A percentile compares a stretch with the other conserved stretches of the same genome.
phyloP scores from a whole-genome alignment of 2,329 filamentous ascomycete genomes.

The Atkinsonella hypoxylon region DNA sequence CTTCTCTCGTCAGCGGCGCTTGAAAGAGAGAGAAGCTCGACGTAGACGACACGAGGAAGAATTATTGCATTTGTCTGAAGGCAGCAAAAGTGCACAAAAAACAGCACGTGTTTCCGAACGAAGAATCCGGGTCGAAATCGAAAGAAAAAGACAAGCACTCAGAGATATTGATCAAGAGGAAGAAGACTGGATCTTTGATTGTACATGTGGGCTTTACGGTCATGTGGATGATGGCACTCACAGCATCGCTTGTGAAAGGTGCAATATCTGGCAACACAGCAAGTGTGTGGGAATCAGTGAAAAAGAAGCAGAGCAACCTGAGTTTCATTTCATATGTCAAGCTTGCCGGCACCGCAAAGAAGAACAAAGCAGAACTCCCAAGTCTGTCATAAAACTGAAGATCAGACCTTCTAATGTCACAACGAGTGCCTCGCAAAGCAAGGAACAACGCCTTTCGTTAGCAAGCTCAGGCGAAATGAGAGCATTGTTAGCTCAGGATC shows the following conservation, averaged over 20 bases:
- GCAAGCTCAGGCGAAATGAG: too few relatives aligned
- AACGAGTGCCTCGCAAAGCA: conserved; percentile 4
- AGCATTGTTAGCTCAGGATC: not conserved
- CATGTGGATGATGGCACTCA: conserved; percentile 91
- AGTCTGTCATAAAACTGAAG: conserved; percentile 42
- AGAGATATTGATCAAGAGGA: conserved; percentile 62
- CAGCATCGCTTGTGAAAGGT: conserved; percentile 86
- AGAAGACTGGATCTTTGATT: conserved; percentile 90
- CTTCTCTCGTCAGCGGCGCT: conserved; percentile 71
- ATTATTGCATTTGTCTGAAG: conserved; percentile 65
- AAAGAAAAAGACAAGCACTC: conserved; percentile 65
- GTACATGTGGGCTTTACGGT: conserved; percentile 79
- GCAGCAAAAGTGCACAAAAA: conserved; percentile 49
- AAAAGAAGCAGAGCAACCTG: conserved; percentile 65
- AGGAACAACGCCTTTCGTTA: not conserved
- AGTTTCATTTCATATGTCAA: conserved; percentile 78
- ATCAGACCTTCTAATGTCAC: conserved; percentile 15
- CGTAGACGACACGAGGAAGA: conserved; percentile 78
- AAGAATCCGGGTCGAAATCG: conserved; percentile 70
- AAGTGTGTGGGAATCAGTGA: conserved; percentile 76
- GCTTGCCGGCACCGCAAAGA: conserved; percentile 62
- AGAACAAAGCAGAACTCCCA: conserved; percentile 46
- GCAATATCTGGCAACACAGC: conserved; percentile 95
- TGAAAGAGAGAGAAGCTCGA: conserved; percentile 75
- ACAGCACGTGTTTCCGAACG: conserved; percentile 61